Evolutionary conservation across 768 basidiomycete species (phyloP), one percentile per base, ranked within the genome.

Genomic region (Leucosporidium scottii): DNA sequence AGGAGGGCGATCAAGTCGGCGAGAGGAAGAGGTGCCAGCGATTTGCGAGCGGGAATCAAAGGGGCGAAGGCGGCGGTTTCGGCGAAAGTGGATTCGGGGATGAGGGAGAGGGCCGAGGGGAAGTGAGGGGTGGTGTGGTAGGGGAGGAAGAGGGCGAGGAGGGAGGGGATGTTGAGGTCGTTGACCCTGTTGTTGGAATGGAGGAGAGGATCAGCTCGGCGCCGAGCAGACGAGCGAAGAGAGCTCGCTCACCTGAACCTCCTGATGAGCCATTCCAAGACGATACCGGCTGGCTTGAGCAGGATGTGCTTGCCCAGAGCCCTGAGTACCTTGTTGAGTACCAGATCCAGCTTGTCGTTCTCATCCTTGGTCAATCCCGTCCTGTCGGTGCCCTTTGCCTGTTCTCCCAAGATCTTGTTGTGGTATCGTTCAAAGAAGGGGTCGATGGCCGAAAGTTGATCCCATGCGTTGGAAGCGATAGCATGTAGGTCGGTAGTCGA

Each of bases 61-160:
- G 90, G 89, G 25, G 82, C 81, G 69, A 69, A 73, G 39, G 34
- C 34, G 27, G 47, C 28, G 4, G 65, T 44, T 6, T 47, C 44
- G 8, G 48, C 9, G 44, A 73, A 60, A 20, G 47, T 48, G 5
- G 59, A 9, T 12, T 64, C 62, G 73, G 87, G 84, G 62, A 97
- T 80, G 73, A 99, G 91, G 3, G 89, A 85, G 30, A 96, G 81
- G 83, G 97, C 90, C 74, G 96, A 94, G 13, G 88, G 84, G 78
- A 98, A 98, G 77, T 97, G 92, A 0, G 90, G 86, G 7, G 93
- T 89, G 73, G 93, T 91, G 75, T 98, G 92, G 76, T 94, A 97
- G 0, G 96, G 96, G 36, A 97, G 80, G 79, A 98, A 98, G 28
- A 92, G 81, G 12, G 86, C 79, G 9, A 98, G 82, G 31, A 93